A percentile compares a stretch with the other conserved stretches of the same genome.
Evolutionary conservation across 2,329 filamentous ascomycete genomes (phyloP).

Genomic region (Cladosporium sp.): DNA sequence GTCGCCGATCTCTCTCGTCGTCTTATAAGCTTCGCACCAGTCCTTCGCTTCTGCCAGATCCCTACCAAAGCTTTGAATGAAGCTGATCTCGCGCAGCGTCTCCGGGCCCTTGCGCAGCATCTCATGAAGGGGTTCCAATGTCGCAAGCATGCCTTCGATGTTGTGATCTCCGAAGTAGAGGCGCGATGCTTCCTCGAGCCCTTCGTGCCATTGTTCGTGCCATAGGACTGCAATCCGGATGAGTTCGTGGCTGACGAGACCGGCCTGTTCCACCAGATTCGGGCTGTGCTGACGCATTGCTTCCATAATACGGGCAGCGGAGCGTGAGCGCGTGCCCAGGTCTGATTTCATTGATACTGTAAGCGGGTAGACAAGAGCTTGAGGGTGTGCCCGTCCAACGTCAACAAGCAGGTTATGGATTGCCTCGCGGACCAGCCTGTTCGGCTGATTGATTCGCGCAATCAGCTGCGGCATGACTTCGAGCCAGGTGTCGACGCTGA

Average conservation of each 20-base stretch:
- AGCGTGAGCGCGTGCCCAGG: constrained; percentile 76
- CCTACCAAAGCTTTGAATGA: constrained; percentile 93
- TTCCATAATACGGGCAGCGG: constrained; percentile 92
- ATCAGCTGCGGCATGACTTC: constrained; percentile 98
- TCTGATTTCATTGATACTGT: constrained; percentile 98
- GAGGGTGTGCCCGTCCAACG: constrained; percentile 89
- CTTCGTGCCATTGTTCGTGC: constrained; percentile 99
- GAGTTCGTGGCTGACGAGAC: constrained; percentile 90
- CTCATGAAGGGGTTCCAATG: constrained; percentile 84
- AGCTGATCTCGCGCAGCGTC: constrained; percentile 92
- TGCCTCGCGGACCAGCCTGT: constrained; percentile 78
- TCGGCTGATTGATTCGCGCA: constrained; percentile 94
- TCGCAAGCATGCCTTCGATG: constrained; percentile 94
- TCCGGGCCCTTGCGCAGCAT: constrained; percentile 87
- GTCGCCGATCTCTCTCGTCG: constrained; percentile 85
- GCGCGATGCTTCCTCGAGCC: constrained; percentile 90
- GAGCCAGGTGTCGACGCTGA: constrained; percentile 97
- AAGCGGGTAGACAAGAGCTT: constrained; percentile 92
- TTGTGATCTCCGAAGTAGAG: constrained; percentile 98
- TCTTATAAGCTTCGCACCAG: constrained; percentile 90
- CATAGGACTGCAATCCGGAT: constrained; percentile 95
- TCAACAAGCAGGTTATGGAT: constrained; percentile 91
- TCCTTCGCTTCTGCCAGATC: constrained; percentile 93
- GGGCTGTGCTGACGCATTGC: constrained; percentile 95
- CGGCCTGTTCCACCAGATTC: constrained; percentile 88